A percentile compares a stretch with the other conserved stretches of the same genome.
Evolutionary conservation across 352 stramenopile genomes (phyloP).

Genomic region (Pythium chondricola): DNA sequence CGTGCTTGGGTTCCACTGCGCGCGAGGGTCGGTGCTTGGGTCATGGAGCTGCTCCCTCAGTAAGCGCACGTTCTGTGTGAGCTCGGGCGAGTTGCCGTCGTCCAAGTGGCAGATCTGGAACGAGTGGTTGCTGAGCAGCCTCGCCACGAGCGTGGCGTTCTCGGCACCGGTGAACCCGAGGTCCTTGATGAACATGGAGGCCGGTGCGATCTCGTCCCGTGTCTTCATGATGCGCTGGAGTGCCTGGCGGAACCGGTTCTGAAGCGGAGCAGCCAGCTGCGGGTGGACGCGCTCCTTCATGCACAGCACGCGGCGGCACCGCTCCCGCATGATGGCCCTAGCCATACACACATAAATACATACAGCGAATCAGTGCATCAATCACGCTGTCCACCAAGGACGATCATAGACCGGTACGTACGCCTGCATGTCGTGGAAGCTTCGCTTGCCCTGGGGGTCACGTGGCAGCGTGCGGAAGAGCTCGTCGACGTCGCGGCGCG

Average conservation of each 20-base stretch:
- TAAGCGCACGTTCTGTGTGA: conserved; percentile 82
- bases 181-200: conserved; percentile 73
- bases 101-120: conserved; percentile 84
- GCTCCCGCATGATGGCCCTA: conserved; percentile 49
- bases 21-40: conserved; percentile 8
- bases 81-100: conserved; percentile 63
- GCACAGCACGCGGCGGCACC: conserved; percentile 51
- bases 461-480: conserved; percentile 47
- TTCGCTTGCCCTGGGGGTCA: conserved; percentile 35
- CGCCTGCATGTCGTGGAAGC: conserved; percentile 81
- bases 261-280: conserved; percentile 34
- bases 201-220: conserved; percentile 38
- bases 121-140: conserved; percentile 66
- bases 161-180: conserved; percentile 59
- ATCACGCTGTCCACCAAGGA: background rate
- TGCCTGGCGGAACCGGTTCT: conserved; percentile 41
- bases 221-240: conserved; percentile 34
- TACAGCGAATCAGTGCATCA: background rate
- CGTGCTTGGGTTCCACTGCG: conserved; percentile 35
- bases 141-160: conserved; percentile 53
- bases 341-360: background rate
- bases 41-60: conserved; percentile 39
- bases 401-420: conserved; percentile 9
- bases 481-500: conserved; percentile 43
- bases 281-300: conserved; percentile 66